Base-by-base conservation (phyloP, 331 rosid species). In the Pyrus hybrid region DNA sequence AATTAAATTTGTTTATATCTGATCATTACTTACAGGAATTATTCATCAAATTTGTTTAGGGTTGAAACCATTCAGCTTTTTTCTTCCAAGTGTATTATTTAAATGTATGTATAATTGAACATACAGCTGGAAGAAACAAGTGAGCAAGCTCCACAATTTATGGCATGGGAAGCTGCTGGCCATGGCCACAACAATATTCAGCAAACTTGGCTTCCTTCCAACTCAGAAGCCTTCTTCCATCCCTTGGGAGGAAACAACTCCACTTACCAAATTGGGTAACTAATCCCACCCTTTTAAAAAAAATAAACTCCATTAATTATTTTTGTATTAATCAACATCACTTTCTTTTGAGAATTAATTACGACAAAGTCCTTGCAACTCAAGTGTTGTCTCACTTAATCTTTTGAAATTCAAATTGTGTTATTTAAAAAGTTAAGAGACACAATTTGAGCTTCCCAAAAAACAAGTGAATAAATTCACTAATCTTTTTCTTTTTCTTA, bases 211-310 rank as follows among this genome's bases (percentile, higher is more conserved):
- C 78, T 76, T 77, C 83, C 81, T 75, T 76, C 84, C 30, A 88
- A 83, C 72, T 61, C 92, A 20, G 82, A 85, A 9, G 80, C 76
- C 18, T 79, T 86, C 69, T 85, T 84, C 37, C 90, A 85, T 17
- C 83, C 85, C 56, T 68, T 80, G 77, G 85, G 80, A 70, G 85
- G 79, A 70, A 77, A 77, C 63, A 85, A 78, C 77, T 68, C 89
- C 63, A 77, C 47, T 43, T 73, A 83, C 79, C 97, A 91, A 79
- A 82, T 80, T 60, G 91, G 97, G 95, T 89, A 89, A 10, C 12
- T 16, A 51, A 51, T 17, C 6, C 18, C 57, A 51, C 57, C 56
- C 56, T 49, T 17, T 7, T 17, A 51, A 51, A 51, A 51, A 51
- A 49, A 51, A 51, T 51, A 16, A 51, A 51, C 57, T 6, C 10